Conservation (phyloP, 306 rosid species). For the Dalbergia cultrata region DNA sequence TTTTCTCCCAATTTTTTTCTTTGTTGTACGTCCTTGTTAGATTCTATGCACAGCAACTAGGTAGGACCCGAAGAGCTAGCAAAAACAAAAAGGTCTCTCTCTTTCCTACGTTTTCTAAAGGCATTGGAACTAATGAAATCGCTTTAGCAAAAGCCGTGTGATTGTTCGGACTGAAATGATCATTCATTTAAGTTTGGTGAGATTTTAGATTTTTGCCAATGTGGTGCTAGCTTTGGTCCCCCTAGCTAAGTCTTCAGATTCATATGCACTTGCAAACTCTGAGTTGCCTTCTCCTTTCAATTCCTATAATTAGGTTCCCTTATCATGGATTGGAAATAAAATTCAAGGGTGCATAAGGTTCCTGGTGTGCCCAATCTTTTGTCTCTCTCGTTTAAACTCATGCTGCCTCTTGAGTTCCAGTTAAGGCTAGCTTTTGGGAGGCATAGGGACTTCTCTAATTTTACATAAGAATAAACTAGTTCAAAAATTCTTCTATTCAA, state of each 20-base stretch:
- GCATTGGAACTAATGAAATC: conserved; percentile 42
- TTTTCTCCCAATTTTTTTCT: conserved; percentile 41
- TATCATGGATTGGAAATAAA: no score
- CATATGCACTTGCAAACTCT: neutral
- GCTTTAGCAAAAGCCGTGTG: conserved; percentile 27
- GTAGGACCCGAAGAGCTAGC: conserved; percentile 40
- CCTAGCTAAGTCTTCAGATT: neutral
- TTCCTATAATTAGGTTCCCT: neutral
- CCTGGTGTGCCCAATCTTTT: no score
- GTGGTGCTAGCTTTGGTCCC: neutral
- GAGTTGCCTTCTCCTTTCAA: neutral
- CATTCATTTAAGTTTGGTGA: neutral
- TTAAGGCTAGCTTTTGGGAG: no score
- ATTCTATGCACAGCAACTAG: conserved; percentile 44
- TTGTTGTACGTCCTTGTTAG: conserved; percentile 42
- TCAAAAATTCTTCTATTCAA: no score
- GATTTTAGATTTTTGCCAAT: conserved; percentile 28
- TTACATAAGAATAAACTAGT: no score
- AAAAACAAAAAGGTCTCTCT: conserved; percentile 49
- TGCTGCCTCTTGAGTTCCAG: no score
- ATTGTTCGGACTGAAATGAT: neutral
- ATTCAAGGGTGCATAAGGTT: neutral
- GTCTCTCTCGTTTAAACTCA: no score
- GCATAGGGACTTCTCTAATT: no score
- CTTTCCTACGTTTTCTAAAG: conserved; percentile 45